Base-by-base conservation (phyloP, 164 flowering plant genomes). In the Piper longum region DNA sequence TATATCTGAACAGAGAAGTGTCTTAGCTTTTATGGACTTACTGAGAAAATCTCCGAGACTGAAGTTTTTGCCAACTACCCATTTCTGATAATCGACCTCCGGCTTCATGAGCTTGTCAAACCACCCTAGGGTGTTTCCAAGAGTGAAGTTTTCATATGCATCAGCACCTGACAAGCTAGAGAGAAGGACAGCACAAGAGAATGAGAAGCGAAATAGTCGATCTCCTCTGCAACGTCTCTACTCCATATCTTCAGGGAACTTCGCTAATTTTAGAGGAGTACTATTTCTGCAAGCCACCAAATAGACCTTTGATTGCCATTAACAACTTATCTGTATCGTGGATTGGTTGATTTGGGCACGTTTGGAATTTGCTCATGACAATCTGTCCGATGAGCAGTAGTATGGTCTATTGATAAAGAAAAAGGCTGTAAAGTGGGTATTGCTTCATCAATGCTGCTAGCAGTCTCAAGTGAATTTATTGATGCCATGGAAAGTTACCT, bases 41-140 rank as follows among this genome's bases (percentile, higher is more conserved):
- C 97, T 78, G 80, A 88, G 92, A 73, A 83, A 93, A 83, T 90
- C 97, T 52, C 99, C 97, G 68, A 93, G 72, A 75, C 79, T 71
- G 81, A 93, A 93, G 71, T 69, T 70, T 64, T 88, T 83, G 62
- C 62, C 69, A 54, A 75, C 67, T 52, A 69, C 89, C 99, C 99
- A 93, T 72, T 85, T 83, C 73, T 82, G 91, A 76, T 88, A 93
- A 75, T 87, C 63, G 0, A 81, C 70, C 5, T 48, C 57, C 17
- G 95, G 80, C 19, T 84, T 82, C 17, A 75, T 73, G 41, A 69
- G 75, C 4, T 65, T 76, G 67, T 93, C 99, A 66, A 65, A 93
- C 99, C 99, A 93, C 12, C 99, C 99, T 75, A 87, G 69, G 1
- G 85, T 65, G 44, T 81, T 95, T 2, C 97, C 99, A 62, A 93